phyloP scores from a whole-genome alignment of 768 basidiomycete genomes.

The Russula compacta region DNA sequence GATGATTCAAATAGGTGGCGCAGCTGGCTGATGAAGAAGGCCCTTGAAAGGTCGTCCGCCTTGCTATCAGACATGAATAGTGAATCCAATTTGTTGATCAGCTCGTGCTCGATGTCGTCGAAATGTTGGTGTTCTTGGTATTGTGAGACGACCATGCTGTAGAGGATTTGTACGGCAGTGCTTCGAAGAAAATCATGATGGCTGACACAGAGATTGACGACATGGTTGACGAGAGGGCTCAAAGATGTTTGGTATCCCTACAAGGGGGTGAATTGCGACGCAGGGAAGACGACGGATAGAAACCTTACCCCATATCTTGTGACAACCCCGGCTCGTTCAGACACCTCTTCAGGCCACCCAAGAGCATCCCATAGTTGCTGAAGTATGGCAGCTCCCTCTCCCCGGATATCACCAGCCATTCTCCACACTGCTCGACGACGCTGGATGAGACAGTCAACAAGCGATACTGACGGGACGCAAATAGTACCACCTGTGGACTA shows the following conservation, averaged over 20 bases:
- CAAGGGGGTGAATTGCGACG: slow-evolving; percentile 16
- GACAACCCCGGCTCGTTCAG: slow-evolving; percentile 42
- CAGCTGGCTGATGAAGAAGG: slow-evolving; percentile 88
- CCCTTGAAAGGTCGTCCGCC: slow-evolving; percentile 82
- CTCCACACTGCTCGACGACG: slow-evolving; percentile 95
- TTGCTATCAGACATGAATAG: slow-evolving; percentile 92
- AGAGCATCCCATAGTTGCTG: slow-evolving; percentile 79
- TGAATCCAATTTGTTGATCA: slow-evolving; percentile 83
- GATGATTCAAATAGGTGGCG: slow-evolving; percentile 83
- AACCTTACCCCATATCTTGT: slow-evolving; percentile 60
- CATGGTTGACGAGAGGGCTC: slow-evolving; percentile 76
- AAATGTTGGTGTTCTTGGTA: slow-evolving; percentile 81
- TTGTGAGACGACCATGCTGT: slow-evolving; percentile 91
- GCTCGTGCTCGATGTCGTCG: slow-evolving; percentile 82
- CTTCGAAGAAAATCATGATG: slow-evolving; percentile 89
- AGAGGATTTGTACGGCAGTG: slow-evolving; percentile 87
- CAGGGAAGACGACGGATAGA: neutral
- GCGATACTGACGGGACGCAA: neutral
- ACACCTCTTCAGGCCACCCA: slow-evolving; percentile 59
- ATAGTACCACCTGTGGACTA: slow-evolving; percentile 65
- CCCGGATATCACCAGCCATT: slow-evolving; percentile 90
- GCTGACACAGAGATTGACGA: slow-evolving; percentile 87
- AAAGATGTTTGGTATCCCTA: slow-evolving; percentile 82
- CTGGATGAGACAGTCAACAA: slow-evolving; percentile 31
- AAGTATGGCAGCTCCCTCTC: slow-evolving; percentile 78